Percentiles rank a stretch among this genome's conserved stretches.
Evolutionary conservation across 768 basidiomycete species (phyloP).

Genomic region (Suillus discolor): DNA sequence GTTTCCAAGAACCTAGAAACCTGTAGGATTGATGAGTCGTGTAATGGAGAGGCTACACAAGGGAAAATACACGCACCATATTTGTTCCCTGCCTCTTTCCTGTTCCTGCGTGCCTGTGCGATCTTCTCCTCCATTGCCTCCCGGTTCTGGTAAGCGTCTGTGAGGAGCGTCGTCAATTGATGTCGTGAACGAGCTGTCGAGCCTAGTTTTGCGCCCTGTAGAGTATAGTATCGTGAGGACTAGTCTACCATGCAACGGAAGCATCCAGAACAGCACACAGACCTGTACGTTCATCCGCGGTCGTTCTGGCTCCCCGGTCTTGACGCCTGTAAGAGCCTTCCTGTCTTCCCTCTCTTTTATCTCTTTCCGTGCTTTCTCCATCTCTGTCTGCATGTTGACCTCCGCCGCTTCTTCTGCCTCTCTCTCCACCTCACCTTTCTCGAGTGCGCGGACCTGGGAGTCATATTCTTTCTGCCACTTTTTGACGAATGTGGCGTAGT

Average conservation of each 20-base stretch:
- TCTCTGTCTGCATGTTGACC: slow-evolving; percentile 70
- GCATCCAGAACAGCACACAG: slow-evolving; percentile 25
- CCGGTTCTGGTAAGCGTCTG: slow-evolving; percentile 82
- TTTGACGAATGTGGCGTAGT: slow-evolving; percentile 67
- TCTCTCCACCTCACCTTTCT: slow-evolving; percentile 66
- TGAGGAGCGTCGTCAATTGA: slow-evolving; percentile 79
- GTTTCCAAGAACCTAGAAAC: slow-evolving; percentile 22
- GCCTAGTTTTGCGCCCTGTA: slow-evolving; percentile 70
- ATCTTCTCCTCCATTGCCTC: slow-evolving; percentile 83
- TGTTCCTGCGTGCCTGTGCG: slow-evolving; percentile 78
- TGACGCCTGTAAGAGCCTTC: slow-evolving; percentile 73
- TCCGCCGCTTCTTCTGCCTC: slow-evolving; percentile 48
- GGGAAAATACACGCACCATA: slow-evolving; percentile 60
- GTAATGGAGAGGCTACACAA: too few relatives aligned
- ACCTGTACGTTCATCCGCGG: slow-evolving; percentile 88
- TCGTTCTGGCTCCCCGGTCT: slow-evolving; percentile 46
- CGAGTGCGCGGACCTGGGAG: slow-evolving; percentile 68
- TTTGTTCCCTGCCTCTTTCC: slow-evolving; percentile 91
- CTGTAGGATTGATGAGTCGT: slow-evolving; percentile 13
- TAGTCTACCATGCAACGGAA: background rate
- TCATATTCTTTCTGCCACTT: slow-evolving; percentile 79
- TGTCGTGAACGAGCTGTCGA: slow-evolving; percentile 72
- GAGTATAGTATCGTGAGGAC: background rate
- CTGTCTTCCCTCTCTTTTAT: slow-evolving; percentile 74
- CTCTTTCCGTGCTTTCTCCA: slow-evolving; percentile 76